phyloP scores from a whole-genome alignment of 2,329 filamentous ascomycete genomes.

The Thelonectria olida region DNA sequence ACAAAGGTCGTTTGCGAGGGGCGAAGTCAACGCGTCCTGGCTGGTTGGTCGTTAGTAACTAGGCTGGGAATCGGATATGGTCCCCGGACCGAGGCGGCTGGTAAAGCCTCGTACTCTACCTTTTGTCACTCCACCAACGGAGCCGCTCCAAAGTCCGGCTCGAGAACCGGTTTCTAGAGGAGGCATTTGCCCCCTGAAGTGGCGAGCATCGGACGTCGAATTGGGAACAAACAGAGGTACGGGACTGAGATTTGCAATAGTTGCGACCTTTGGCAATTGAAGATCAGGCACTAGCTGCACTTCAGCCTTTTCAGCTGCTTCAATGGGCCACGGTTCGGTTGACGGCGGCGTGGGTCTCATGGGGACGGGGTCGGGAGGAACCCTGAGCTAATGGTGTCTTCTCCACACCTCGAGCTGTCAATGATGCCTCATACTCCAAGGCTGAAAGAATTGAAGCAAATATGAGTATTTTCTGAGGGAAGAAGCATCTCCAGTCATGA shows the following conservation, averaged over 20 bases:
- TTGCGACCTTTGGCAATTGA: conserved; percentile 12
- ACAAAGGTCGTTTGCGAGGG: neutral
- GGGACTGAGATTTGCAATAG: neutral
- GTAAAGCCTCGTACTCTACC: neutral
- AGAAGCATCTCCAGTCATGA: neutral
- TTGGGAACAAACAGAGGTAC: neutral
- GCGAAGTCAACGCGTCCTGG: conserved; percentile 4
- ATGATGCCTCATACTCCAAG: conserved; percentile 16
- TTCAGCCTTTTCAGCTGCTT: conserved; percentile 19
- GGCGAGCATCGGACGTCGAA: conserved; percentile 21
- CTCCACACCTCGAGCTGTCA: conserved; percentile 35
- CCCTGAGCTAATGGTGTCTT: conserved; percentile 33
- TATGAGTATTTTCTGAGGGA: neutral
- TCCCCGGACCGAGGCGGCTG: neutral
- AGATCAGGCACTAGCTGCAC: conserved; percentile 27
- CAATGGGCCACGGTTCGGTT: conserved; percentile 25
- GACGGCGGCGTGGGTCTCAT: conserved; percentile 30
- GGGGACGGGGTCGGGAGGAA: conserved; percentile 41
- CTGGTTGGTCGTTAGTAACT: neutral
- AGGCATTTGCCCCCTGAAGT: conserved; percentile 13
- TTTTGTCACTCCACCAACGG: conserved; percentile 16
- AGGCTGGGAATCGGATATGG: conserved; percentile 1
- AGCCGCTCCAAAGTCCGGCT: conserved; percentile 10
- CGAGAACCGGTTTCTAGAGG: conserved; percentile 7
- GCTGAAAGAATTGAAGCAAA: conserved; percentile 11